A percentile compares a stretch with the other conserved stretches of the same genome.
Conservation (phyloP, 169 alveolate genomes). For the Theileria parva region DNA sequence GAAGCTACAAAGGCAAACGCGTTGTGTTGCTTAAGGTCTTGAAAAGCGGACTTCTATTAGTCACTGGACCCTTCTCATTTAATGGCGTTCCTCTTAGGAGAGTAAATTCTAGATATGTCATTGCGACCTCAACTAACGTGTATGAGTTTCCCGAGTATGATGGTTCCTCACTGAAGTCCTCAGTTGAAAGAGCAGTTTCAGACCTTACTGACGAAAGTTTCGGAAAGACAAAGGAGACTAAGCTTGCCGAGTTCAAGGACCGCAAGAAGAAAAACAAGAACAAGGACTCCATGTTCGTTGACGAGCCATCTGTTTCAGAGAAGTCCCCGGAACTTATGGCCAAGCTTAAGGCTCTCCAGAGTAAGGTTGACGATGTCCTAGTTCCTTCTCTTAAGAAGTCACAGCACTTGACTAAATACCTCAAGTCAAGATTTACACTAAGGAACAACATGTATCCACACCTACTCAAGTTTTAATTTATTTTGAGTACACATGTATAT, state of each 20-base stretch:
- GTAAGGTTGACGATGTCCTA: conserved; percentile 71
- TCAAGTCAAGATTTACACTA: conserved; percentile 88
- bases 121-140: conserved; percentile 93
- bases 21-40: conserved; percentile 94
- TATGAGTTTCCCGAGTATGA: conserved; percentile 77
- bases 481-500: neutral
- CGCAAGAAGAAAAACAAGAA: conserved; percentile 67
- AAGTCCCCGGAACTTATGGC: conserved; percentile 52
- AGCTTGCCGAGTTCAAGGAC: conserved; percentile 79
- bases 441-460: conserved; percentile 90
- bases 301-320: conserved; percentile 70
- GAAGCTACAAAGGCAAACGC: conserved; percentile 96
- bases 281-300: conserved; percentile 75
- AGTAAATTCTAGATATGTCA: conserved; percentile 93
- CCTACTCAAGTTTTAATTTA: conserved; percentile 85
- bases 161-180: conserved; percentile 65
- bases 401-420: conserved; percentile 77
- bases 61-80: conserved; percentile 94
- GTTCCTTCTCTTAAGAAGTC: conserved; percentile 71
- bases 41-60: conserved; percentile 90
- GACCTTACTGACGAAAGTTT: conserved; percentile 70
- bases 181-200: conserved; percentile 62
- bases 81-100: conserved; percentile 98
- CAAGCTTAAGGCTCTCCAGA: conserved; percentile 69
- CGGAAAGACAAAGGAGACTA: conserved; percentile 74